Percentiles rank a stretch among this genome's conserved stretches.
phyloP scores from a whole-genome alignment of 371 early-diverging fungal species.

The Apophysomyces sp. region DNA sequence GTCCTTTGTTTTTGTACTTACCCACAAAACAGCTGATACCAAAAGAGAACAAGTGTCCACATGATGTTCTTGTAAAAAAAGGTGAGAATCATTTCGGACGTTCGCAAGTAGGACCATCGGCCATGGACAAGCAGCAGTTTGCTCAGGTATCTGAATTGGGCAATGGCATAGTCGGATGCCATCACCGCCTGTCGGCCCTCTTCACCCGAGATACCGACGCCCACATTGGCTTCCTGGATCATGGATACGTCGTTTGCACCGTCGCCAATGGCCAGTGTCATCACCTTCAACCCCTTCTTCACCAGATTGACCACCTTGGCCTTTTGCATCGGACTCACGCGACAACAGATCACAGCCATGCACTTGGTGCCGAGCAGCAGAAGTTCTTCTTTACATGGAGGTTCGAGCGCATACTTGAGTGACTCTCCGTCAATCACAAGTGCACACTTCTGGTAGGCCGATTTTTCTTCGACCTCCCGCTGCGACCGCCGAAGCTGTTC shows the following conservation, averaged over 20 bases:
- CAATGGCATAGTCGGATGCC: constrained; percentile 89
- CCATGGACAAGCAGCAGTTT: constrained; percentile 80
- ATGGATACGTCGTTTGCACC: constrained; percentile 94
- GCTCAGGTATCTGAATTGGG: constrained; percentile 77
- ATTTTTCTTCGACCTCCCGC: constrained; percentile 28
- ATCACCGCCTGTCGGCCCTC: constrained; percentile 92
- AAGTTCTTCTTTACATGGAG: constrained; percentile 54
- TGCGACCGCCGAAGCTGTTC: constrained; percentile 48
- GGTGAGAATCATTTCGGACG: constrained; percentile 74
- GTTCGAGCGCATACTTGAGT: constrained; percentile 76
- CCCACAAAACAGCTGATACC: constrained; percentile 81
- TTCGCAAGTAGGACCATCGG: constrained; percentile 82
- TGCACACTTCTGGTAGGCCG: constrained; percentile 50
- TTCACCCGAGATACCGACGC: constrained; percentile 91
- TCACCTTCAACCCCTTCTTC: constrained; percentile 61
- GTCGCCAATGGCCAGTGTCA: constrained; percentile 88
- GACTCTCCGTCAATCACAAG: constrained; percentile 93
- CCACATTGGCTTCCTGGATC: constrained; percentile 91
- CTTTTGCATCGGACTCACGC: constrained; percentile 91
- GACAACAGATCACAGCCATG: constrained; percentile 83
- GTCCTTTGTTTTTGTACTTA: too few relatives aligned
- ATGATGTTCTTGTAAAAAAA: constrained; percentile 85
- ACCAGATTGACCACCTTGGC: constrained; percentile 75
- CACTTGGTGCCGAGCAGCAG: constrained; percentile 69
- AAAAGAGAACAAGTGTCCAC: constrained; percentile 75